Conservation (phyloP, 1,284 basidiomycete species). For the Ceratobasidium sp. region DNA sequence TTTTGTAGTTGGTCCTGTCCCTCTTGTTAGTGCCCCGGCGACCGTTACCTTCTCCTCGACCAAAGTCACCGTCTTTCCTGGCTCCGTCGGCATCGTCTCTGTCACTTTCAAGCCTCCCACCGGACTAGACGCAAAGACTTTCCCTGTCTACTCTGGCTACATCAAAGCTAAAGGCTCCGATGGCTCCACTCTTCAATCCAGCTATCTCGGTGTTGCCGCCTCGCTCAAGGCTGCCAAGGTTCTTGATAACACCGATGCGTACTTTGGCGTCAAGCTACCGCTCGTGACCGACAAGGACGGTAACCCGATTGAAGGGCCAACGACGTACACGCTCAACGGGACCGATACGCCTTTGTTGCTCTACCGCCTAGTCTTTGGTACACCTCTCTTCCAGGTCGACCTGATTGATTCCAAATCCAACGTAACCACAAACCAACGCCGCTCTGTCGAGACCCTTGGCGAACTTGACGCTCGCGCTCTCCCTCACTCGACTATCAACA, state of each 20-base stretch:
- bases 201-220: conserved; percentile 55
- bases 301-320: conserved; percentile 2
- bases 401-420: conserved; percentile 52
- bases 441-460: conserved; percentile 48
- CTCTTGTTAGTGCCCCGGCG: conserved; percentile 51
- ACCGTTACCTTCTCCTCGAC: conserved; percentile 50
- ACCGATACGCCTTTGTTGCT: conserved; percentile 41
- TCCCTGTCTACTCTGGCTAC: conserved; percentile 56
- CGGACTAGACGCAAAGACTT: conserved; percentile 51
- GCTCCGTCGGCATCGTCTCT: conserved; percentile 48
- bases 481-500: conserved; percentile 24
- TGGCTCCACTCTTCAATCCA: conserved; percentile 46
- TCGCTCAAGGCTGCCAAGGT: conserved; percentile 55
- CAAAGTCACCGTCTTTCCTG: conserved; percentile 52
- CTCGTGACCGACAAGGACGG: conserved; percentile 17
- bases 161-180: conserved; percentile 48
- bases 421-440: conserved; percentile 18
- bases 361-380: conserved; percentile 56
- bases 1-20: conserved; percentile 51
- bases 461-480: background rate
- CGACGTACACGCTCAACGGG: conserved; percentile 53
- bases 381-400: conserved; percentile 56
- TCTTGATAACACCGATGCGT: conserved; percentile 53
- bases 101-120: conserved; percentile 53
- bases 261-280: conserved; percentile 40